phyloP scores from a whole-genome alignment of 352 stramenopile genomes.

The Phytophthora fragariaefolia region DNA sequence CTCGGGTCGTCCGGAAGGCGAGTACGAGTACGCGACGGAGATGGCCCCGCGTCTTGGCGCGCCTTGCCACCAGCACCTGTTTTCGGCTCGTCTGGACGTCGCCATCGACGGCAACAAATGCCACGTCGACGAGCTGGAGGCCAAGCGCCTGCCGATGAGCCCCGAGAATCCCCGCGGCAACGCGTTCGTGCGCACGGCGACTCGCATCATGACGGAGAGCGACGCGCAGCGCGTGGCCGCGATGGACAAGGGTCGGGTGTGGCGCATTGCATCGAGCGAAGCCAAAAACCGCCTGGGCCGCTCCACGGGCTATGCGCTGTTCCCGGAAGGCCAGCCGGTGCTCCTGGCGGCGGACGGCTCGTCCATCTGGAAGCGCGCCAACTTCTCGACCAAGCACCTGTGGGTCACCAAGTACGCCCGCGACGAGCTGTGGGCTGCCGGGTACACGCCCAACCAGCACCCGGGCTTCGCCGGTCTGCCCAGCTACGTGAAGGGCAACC shows the following conservation, averaged over 20 bases:
- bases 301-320: slow-evolving; percentile 64
- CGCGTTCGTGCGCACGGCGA: slow-evolving; percentile 59
- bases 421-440: slow-evolving; percentile 68
- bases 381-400: slow-evolving; percentile 70
- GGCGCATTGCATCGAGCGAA: slow-evolving; percentile 71
- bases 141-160: slow-evolving; percentile 53
- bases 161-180: slow-evolving; percentile 66
- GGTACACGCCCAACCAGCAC: slow-evolving; percentile 73
- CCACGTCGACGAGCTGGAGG: slow-evolving; percentile 61
- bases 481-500: slow-evolving; percentile 60
- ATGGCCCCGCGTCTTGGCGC: slow-evolving; percentile 72
- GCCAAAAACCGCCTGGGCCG: slow-evolving; percentile 67
- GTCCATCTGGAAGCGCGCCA: slow-evolving; percentile 63
- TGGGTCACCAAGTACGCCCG: slow-evolving; percentile 77
- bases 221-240: slow-evolving; percentile 56
- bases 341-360: slow-evolving; percentile 59
- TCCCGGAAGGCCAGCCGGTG: slow-evolving; percentile 58
- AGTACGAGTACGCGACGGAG: slow-evolving; percentile 56
- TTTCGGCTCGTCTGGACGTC: slow-evolving; percentile 80
- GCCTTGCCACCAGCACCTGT: slow-evolving; percentile 82
- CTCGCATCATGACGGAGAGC: slow-evolving; percentile 54
- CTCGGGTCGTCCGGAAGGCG: slow-evolving; percentile 64
- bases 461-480: slow-evolving; percentile 56
- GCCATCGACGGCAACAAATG: slow-evolving; percentile 70
- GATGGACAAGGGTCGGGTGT: slow-evolving; percentile 64